Conservation (phyloP, 2,329 filamentous ascomycete genomes). For the Colletotrichum graminicola region DNA sequence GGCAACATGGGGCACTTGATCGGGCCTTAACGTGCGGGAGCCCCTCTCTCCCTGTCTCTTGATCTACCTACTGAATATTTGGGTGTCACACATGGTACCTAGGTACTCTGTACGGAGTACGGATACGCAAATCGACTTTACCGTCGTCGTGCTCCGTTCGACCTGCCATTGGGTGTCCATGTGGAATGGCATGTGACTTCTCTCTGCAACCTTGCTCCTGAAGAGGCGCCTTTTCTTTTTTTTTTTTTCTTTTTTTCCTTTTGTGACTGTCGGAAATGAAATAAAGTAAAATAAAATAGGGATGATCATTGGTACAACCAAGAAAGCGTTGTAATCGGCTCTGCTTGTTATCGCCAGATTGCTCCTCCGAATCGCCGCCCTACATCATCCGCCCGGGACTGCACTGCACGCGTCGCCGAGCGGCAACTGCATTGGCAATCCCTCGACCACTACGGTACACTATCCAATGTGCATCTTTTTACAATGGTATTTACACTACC, state of each 20-base stretch:
- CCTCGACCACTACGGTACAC: background rate
- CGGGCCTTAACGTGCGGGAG: background rate
- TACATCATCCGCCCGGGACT: background rate
- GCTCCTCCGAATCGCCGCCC: conserved; percentile 1
- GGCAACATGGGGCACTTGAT: conserved; percentile 1
- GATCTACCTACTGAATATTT: background rate
- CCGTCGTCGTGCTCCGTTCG: conserved; percentile 15
- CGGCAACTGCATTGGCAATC: conserved; percentile 9
- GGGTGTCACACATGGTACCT: background rate
- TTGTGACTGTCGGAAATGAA: background rate
- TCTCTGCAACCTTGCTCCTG: conserved; percentile 21
- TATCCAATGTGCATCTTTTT: background rate
- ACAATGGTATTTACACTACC: background rate
- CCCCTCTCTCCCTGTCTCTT: background rate
- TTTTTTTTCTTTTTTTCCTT: background rate
- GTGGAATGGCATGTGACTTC: conserved; percentile 23
- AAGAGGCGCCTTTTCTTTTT: background rate
- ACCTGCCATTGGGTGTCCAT: conserved; percentile 18
- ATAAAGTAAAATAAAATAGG: background rate
- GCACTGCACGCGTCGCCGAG: conserved; percentile 15
- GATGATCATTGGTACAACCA: background rate
- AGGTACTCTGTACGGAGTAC: no score
- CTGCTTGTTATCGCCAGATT: background rate
- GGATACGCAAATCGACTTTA: conserved; percentile 2
- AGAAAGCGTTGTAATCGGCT: background rate